Percentiles rank a stretch among this genome's conserved stretches.
These are phyloP conservation scores for Sesbania bispinosa DNA, from an alignment of 306 rosid species.

Conservation along the genomic window DNA sequence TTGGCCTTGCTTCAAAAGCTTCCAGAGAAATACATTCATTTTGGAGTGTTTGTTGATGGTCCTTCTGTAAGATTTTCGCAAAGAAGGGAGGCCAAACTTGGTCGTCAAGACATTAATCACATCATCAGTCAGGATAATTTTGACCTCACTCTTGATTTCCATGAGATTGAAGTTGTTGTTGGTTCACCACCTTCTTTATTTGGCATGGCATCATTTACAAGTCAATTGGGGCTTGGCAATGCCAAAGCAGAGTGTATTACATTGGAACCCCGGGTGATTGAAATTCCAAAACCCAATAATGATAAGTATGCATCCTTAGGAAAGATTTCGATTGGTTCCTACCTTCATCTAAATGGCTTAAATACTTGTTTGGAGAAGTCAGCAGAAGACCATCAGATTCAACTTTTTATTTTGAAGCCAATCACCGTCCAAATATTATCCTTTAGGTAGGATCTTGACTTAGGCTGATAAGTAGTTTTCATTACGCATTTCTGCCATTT, in stretches of 20 bases:
- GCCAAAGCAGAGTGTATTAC: constrained; percentile 40
- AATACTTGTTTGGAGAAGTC: constrained; percentile 50
- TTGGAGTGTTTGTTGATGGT: constrained; percentile 75
- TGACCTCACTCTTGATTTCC: constrained; percentile 56
- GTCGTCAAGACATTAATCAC: constrained; percentile 29
- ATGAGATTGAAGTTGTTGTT: constrained; percentile 53
- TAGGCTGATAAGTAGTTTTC: constrained; percentile 10
- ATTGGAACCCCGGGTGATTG: constrained; percentile 52
- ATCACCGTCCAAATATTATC: constrained; percentile 48
- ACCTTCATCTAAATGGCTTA: constrained; percentile 59
- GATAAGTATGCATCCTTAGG: constrained; percentile 56
- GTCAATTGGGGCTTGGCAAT: constrained; percentile 31
- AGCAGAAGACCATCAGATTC: constrained; percentile 41
- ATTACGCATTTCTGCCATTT: constrained; percentile 11
- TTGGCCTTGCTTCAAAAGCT: constrained; percentile 52
- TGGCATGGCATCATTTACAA: constrained; percentile 37
- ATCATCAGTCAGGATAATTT: constrained; percentile 32
- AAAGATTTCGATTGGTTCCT: constrained; percentile 46
- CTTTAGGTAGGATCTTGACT: constrained; percentile 52
- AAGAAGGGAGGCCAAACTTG: constrained; percentile 40
- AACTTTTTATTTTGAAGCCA: constrained; percentile 61
- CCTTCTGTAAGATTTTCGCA: constrained; percentile 50
- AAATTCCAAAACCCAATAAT: constrained; percentile 46
- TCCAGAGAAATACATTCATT: constrained; percentile 61
- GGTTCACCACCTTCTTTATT: constrained; percentile 62